Evolutionary conservation across 768 basidiomycete genomes (phyloP), one percentile per base, ranked within the genome.

Genomic region (Trametes gibbosa): DNA sequence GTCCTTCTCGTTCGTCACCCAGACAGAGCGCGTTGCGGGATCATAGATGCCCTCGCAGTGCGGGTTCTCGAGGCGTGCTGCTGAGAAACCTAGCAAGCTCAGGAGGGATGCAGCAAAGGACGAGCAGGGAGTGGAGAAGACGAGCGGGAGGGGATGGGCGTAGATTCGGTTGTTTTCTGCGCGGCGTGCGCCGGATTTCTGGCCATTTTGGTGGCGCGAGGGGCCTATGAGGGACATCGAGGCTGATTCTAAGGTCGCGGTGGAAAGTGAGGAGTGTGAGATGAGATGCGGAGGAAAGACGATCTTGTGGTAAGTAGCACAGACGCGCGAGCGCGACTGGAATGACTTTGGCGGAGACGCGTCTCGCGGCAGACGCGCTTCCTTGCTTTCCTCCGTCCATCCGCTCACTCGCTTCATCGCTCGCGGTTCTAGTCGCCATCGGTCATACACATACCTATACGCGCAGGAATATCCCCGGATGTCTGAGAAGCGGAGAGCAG

Each of bases 41-140:
- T 98, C 96, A 62, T 90, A 88, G 8, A 85, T 69, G 8, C 92
- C 95, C 63, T 84, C 81, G 66, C 86, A 90, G 40, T 85, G 83
- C 0, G 92, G 92, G 56, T 84, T 89, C 60, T 84, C 75, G 17
- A 90, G 72, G 53, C 80, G 76, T n/a, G 77, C 75, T n/a, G 77
- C 67, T n/a, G 82, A 80, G 39, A 87, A 72, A 17, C 70, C 64
- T 59, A 74, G 65, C 57, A 77, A 63, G 32, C 86, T 86, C 43
- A 88, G 74, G 51, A 84, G 69, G 19, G 53, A 56, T 32, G 29
- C 29, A 10, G 45, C 25, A 32, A 53, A 29, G 64, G 67, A 34
- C 50, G 53, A 54, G 62, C 41, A 3, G 40, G 64, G 41, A 50
- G 73, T 21, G 77, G 41, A 79, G 67, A 75, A 70, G 49, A 87